Evolutionary conservation across 148 eudicot genomes (phyloP), one percentile per base, ranked within the genome.

Genomic region (Salicornia ramosissima): DNA sequence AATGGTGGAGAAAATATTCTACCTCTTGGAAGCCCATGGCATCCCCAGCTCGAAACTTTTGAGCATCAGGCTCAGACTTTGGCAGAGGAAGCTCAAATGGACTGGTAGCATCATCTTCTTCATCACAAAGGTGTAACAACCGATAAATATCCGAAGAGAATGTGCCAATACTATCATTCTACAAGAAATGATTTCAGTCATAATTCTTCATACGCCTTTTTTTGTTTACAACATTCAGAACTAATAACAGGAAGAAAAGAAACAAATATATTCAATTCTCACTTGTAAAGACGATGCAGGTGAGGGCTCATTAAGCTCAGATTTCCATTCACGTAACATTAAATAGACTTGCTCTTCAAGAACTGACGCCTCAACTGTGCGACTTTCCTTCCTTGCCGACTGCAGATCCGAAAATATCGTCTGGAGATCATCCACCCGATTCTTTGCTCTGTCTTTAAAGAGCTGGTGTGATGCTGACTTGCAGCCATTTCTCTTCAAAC

Each of bases 51-150:
- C 84, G 78, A 67, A 73, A 76, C 49, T 61, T 80, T 64, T 88
- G 90, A 45, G 71, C 79, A 78, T 78, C 96, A 34, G 97, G 98
- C 59, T 90, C 97, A 15, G 87, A 79, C 83, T 94, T 94, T 45
- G 92, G 95, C 14, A 89, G 77, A 79, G 87, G 56, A 40, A 79
- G 58, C 53, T 70, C 80, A 73, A 91, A 86, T 56, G 80, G 77
- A 74, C 99, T 95, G 39, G 86, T 91, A 30, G 97, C 99, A 85
- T 95, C 97, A 79, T 95, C 99, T 82, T 95, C 93, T 84, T 95
- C 99, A 68, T 88, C 99, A 81, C 85, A 79, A 24, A 84, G 82
- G 68, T 83, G 92, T 80, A 95, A 78, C 71, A 90, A 76, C 79
- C 97, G 81, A 72, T 72, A 80, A 72, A 95, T 89, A 61, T 95